Evolutionary conservation across 495 filamentous ascomycete genomes (phyloP).

Genomic region (Penicillium malachiteum): DNA sequence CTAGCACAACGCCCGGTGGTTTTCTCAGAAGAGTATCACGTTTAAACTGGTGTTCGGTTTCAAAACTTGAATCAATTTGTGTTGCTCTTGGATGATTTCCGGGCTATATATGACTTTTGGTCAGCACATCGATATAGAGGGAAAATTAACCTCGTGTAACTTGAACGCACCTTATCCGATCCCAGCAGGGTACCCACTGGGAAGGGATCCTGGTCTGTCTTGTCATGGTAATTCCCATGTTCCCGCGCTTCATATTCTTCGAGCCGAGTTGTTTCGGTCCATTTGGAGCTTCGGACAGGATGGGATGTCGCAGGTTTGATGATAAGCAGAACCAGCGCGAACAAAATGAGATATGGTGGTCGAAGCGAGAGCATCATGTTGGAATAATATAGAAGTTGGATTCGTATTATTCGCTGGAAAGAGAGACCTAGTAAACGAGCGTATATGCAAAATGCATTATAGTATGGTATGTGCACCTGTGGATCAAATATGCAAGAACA

Average conservation of each 20-base stretch:
- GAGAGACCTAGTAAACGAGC: background rate
- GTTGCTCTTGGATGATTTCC: too few relatives aligned
- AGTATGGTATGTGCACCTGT: background rate
- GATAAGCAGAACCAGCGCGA: constrained; percentile 11
- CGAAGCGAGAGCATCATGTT: background rate
- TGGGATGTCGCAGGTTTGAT: constrained; percentile 11
- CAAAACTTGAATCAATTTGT: background rate
- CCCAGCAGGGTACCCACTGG: background rate
- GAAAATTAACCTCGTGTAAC: background rate
- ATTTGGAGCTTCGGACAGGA: constrained; percentile 16
- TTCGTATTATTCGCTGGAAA: background rate
- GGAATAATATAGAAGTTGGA: background rate
- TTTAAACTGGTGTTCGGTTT: background rate
- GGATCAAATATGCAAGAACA: background rate
- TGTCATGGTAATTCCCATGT: constrained; percentile 12
- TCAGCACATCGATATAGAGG: too few relatives aligned
- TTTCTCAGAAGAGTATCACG: background rate
- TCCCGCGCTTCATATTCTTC: constrained; percentile 1
- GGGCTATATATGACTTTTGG: too few relatives aligned
- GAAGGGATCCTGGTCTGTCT: background rate
- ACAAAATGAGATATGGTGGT: constrained; percentile 5
- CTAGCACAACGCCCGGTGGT: constrained; percentile 11
- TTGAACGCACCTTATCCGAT: background rate
- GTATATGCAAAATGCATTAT: background rate
- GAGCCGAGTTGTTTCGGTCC: constrained; percentile 7